Evolutionary conservation across 495 filamentous ascomycete genomes (phyloP), one percentile per base, ranked within the genome.

Genomic region (Penicillium alfredii): DNA sequence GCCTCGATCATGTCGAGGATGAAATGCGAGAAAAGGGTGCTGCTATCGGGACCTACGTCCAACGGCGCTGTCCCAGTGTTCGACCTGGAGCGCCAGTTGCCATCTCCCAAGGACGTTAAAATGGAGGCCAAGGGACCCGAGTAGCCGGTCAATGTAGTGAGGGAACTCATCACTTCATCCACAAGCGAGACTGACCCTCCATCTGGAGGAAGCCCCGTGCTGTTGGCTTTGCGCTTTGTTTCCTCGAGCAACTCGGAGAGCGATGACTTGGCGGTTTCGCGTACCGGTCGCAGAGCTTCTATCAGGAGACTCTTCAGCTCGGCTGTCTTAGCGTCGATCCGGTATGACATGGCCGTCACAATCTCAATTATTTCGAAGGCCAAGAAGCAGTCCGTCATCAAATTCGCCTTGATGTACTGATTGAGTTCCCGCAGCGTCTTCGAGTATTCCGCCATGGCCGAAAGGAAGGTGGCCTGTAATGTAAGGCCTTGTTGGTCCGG

Each of bases 301-400:
- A 84, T 78, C 29, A 97, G 78, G 8, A 82, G 73, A 22, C 74
- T 73, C 56, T 94, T 94, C 24, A 94, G 76, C 55, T 94, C 89
- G 2, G 86, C 87, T 4, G 86, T 92, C 49, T 82, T 80, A 2
- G 69, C 63, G 35, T 93, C 93, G 5, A 99, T 70, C 30, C 81
- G 78, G 43, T 81, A 78, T 8, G 85, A 88, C 40, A 93, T 73
- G 21, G 72, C 72, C 3, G 85, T 85, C 26, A 99, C 84, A 40
- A 94, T 86, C 48, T 94, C 90, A 28, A 94, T 83, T 35, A 97
- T 88, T 54, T 99, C 92, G 55, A 93, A 99, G 3, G 88, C 88
- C 15, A 99, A 74, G 56, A 84, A 99, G 64, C 93, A 95, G 61
- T 99, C 92, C 1, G 88, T 97, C 49, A 77, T 80, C 25, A 96